Evolutionary conservation across 148 eudicot species (phyloP), one percentile per base, ranked within the genome.

Genomic region (Nyssa sinensis): DNA sequence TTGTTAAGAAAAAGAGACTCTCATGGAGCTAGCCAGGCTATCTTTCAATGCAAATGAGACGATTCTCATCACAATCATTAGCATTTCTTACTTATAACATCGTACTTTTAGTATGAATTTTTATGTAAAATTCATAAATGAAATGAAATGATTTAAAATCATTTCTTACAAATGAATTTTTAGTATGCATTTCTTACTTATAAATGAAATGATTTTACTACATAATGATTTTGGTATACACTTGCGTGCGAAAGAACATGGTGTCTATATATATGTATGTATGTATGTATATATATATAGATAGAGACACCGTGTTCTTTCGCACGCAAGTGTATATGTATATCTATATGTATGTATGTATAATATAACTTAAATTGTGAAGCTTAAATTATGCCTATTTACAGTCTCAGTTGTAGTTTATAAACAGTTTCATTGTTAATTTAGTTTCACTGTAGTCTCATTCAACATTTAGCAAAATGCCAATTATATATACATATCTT

Each of bases 121-220:
- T 25, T 29, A 64, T 39, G 23, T 59, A 33, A 39, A 55, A n/a
- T n/a, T n/a, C n/a, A n/a, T n/a, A n/a, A n/a, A n/a, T n/a, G n/a
- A n/a, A n/a, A 59, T 59, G 19, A 29, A 59, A 67, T 63, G n/a
- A n/a, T n/a, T n/a, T n/a, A n/a, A 29, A 59, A 67, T 63, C n/a
- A n/a, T n/a, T n/a, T n/a, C n/a, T n/a, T n/a, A n/a, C n/a, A n/a
- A n/a, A n/a, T n/a, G n/a, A n/a, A 37, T 3, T 37, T 37, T 53
- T 53, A 16, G 23, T 53, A 5, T 19, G 5, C 24, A 4, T 7
- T 44, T 16, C 21, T 25, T 3, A n/a, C n/a, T 25, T 29, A 64
- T 39, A n/a, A n/a, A 59, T 59, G 19, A 29, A 59, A 67, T 63
- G 67, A 28, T 41, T 49, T 55, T 19, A 55, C 23, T 34, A n/a